Conservation (phyloP, 495 filamentous ascomycete species). For the Acidomyces sp. region DNA sequence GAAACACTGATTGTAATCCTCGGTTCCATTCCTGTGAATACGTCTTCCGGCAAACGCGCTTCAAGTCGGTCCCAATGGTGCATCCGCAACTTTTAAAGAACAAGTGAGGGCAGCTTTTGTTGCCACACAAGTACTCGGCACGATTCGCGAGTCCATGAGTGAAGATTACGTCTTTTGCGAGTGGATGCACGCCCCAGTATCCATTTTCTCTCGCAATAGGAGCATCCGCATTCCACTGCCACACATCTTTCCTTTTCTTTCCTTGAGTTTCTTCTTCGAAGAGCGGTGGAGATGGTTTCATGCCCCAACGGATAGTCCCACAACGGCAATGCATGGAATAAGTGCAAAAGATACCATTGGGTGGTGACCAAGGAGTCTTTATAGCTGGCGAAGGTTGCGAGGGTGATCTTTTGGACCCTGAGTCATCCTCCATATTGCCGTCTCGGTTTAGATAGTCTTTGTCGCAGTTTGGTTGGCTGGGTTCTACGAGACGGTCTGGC, state of each 20-base stretch:
- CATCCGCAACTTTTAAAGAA: slow-evolving; percentile 9
- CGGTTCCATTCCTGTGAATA: neutral
- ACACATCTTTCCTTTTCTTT: neutral
- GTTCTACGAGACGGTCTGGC: no score
- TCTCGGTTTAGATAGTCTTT: no score
- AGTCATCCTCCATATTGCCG: no score
- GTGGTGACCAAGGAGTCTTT: slow-evolving; percentile 5
- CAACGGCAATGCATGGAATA: slow-evolving; percentile 18
- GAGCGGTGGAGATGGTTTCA: slow-evolving; percentile 13
- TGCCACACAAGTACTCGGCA: slow-evolving; percentile 3
- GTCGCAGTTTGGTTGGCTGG: no score
- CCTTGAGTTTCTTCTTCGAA: neutral
- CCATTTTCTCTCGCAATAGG: slow-evolving; percentile 11
- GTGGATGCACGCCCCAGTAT: slow-evolving; percentile 1
- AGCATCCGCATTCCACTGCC: slow-evolving; percentile 11
- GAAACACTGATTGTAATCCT: neutral
- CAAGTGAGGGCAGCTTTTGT: slow-evolving; percentile 8
- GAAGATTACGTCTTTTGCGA: slow-evolving; percentile 6
- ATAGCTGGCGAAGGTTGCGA: no score
- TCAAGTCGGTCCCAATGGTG: slow-evolving; percentile 9
- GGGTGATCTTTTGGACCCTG: no score
- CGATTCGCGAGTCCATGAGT: slow-evolving; percentile 6
- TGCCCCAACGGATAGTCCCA: slow-evolving; percentile 11
- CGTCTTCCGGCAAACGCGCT: neutral
- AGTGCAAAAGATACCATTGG: slow-evolving; percentile 2